Percentiles rank a stretch among this genome's conserved stretches.
phyloP scores from a whole-genome alignment of 2,329 filamentous ascomycete genomes.

The Hypomyces perniciosus region DNA sequence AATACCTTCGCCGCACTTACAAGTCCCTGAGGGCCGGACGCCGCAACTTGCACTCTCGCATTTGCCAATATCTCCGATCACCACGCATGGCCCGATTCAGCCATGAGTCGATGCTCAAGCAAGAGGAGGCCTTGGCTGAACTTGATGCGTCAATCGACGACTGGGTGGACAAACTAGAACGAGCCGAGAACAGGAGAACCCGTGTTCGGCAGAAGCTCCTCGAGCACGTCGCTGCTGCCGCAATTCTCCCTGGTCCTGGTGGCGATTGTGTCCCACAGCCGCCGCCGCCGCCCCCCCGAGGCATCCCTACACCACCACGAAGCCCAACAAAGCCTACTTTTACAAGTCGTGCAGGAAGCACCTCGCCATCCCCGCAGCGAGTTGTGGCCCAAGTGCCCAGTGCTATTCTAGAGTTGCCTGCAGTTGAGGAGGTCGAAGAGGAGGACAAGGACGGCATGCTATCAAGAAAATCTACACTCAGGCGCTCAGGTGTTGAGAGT shows the following conservation, averaged over 20 bases:
- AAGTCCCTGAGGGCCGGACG: slow-evolving; percentile 68
- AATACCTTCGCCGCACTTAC: slow-evolving; percentile 72
- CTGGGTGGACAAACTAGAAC: slow-evolving; percentile 74
- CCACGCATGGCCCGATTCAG: slow-evolving; percentile 66
- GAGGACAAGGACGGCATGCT: slow-evolving; percentile 22
- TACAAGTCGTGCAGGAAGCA: slow-evolving; percentile 27
- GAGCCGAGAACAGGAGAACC: slow-evolving; percentile 70
- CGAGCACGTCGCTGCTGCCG: slow-evolving; percentile 71
- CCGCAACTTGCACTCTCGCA: slow-evolving; percentile 68
- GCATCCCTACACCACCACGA: slow-evolving; percentile 52
- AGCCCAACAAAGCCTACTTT: slow-evolving; percentile 47
- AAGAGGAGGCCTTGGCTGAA: slow-evolving; percentile 72
- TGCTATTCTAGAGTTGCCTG: slow-evolving; percentile 47
- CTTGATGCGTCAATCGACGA: slow-evolving; percentile 74
- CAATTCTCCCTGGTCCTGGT: slow-evolving; percentile 40
- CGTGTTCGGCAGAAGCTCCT: slow-evolving; percentile 73
- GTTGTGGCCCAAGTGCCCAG: slow-evolving; percentile 49
- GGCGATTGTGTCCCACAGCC: slow-evolving; percentile 21
- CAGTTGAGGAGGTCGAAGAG: slow-evolving; percentile 36
- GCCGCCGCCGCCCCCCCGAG: slow-evolving; percentile 31
- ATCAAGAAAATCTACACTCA: slow-evolving; percentile 19
- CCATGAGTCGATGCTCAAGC: slow-evolving; percentile 68
- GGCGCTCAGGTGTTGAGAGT: slow-evolving; percentile 50
- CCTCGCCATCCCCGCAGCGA: slow-evolving; percentile 45
- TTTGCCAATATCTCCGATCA: slow-evolving; percentile 70